phyloP scores from a whole-genome alignment of 306 rosid genomes.

The Dicorynia guianensis region DNA sequence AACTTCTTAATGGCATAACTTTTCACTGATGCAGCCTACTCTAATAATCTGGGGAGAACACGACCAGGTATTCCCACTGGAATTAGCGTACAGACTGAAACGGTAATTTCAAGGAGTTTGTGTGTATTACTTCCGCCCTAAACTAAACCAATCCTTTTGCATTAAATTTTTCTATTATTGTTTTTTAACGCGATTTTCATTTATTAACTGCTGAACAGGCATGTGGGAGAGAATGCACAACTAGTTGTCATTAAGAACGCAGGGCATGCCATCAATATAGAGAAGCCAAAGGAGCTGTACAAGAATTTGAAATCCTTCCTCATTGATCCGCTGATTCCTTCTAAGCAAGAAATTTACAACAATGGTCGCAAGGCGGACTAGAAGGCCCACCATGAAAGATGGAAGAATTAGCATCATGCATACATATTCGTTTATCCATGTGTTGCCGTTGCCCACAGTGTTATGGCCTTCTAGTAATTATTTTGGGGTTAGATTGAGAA shows the following conservation, averaged over 20 bases:
- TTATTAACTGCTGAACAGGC: slow-evolving; percentile 50
- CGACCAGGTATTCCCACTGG: slow-evolving; percentile 82
- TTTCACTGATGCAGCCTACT: slow-evolving; percentile 67
- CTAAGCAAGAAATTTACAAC: slow-evolving; percentile 40
- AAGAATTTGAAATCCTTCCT: slow-evolving; percentile 70
- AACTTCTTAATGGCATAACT: slow-evolving; percentile 14
- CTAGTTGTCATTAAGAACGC: slow-evolving; percentile 75
- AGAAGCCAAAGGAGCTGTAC: slow-evolving; percentile 76
- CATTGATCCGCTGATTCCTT: slow-evolving; percentile 46
- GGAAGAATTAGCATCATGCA: slow-evolving; percentile 17
- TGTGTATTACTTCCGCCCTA: background rate
- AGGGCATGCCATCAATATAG: slow-evolving; percentile 84
- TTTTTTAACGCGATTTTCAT: background rate
- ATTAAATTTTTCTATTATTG: background rate
- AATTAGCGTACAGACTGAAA: slow-evolving; percentile 79
- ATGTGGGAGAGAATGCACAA: slow-evolving; percentile 71
- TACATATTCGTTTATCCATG: background rate
- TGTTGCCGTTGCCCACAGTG: background rate
- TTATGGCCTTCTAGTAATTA: background rate
- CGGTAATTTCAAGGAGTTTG: slow-evolving; percentile 51
- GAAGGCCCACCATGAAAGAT: slow-evolving; percentile 12
- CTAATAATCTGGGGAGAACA: slow-evolving; percentile 89
- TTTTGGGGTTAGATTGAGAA: background rate
- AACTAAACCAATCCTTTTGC: background rate
- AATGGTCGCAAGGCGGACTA: slow-evolving; percentile 68